phyloP scores from a whole-genome alignment of 1,284 basidiomycete species.

The Trametes hirsuta region DNA sequence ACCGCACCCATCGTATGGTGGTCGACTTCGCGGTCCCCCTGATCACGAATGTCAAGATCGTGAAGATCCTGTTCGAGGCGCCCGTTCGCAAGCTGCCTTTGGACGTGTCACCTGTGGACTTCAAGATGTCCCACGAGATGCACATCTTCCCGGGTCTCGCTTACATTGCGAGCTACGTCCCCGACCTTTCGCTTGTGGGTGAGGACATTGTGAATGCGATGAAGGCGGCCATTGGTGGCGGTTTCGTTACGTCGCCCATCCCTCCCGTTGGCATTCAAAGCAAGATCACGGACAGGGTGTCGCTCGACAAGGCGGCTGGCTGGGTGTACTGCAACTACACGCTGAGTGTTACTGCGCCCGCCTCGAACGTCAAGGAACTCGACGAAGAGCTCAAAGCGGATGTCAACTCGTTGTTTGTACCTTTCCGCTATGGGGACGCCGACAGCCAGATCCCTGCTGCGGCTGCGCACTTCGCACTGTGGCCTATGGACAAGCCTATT shows the following conservation, averaged over 20 bases:
- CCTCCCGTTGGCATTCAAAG: constrained; percentile 71
- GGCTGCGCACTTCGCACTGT: constrained; percentile 88
- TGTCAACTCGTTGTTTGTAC: constrained; percentile 85
- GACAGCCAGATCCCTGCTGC: constrained; percentile 63
- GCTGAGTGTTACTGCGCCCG: constrained; percentile 77
- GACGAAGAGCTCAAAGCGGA: constrained; percentile 80
- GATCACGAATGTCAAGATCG: constrained; percentile 99
- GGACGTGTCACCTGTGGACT: constrained; percentile 90
- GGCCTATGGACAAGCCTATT: constrained; percentile 92
- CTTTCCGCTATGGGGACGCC: constrained; percentile 63
- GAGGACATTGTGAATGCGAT: constrained; percentile 72
- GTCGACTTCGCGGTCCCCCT: constrained; percentile 98
- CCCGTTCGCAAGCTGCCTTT: constrained; percentile 88
- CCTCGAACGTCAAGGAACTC: constrained; percentile 66
- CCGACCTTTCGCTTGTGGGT: constrained; percentile 66
- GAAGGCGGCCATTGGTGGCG: constrained; percentile 82
- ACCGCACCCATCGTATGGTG: constrained; percentile 97
- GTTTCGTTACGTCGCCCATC: constrained; percentile 85
- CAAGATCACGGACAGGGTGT: constrained; percentile 66
- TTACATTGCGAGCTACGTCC: constrained; percentile 90
- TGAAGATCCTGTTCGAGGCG: constrained; percentile 96
- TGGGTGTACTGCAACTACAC: constrained; percentile 87
- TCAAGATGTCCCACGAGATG: constrained; percentile 92
- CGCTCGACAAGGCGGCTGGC: constrained; percentile 72
- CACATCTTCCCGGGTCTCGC: constrained; percentile 93